Evolutionary conservation across 75 land plant genomes (phyloP), one percentile per base, ranked within the genome.

Genomic region (Ceratopteris richardii): DNA sequence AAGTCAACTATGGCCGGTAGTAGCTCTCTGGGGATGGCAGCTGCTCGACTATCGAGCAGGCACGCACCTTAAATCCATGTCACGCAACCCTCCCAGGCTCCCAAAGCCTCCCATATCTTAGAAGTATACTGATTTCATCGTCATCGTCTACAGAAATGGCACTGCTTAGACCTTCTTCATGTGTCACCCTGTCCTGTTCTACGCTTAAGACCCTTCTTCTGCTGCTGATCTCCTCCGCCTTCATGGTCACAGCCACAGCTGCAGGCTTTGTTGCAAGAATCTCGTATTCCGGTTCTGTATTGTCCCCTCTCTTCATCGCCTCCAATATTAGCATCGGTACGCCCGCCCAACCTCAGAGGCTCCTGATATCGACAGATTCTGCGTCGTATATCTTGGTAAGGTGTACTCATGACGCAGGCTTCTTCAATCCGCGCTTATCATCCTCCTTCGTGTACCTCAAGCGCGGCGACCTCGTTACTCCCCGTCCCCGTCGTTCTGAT

Each of bases 291-390:
- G 48, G 48, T 20, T 20, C 48, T 46, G 48, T 17, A 46, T 20
- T 46, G n/a, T 46, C 48, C 12, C 48, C 48, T 14, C 21, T n/a
- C 14, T 46, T 7, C 48, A 2, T 14, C 17, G 21, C 21, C n/a
- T n/a, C 21, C 48, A 46, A 46, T 20, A 5, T 46, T 2, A 46
- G 48, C 48, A 46, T 46, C 21, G 48, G 48, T 17, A 46, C 48
- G n/a, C 48, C 48, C 21, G 14, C 48, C 4, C 48, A 46, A 17
- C 48, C 48, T 3, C 48, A 46, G 14, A 17, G 17, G 21, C 48
- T 46, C 21, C 48, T 46, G 12, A 17, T 46, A 2, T 46, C 48
- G 12, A 46, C 48, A 14, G 48, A 46, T 17, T 5, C 48, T 17
- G 17, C 14, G 3, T 46, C 48, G 12, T 14, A 46, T 46, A 2